These are phyloP conservation scores for Infundibulicybe gibba DNA, from an alignment of 768 basidiomycete genomes.

Conservation along the genomic window DNA sequence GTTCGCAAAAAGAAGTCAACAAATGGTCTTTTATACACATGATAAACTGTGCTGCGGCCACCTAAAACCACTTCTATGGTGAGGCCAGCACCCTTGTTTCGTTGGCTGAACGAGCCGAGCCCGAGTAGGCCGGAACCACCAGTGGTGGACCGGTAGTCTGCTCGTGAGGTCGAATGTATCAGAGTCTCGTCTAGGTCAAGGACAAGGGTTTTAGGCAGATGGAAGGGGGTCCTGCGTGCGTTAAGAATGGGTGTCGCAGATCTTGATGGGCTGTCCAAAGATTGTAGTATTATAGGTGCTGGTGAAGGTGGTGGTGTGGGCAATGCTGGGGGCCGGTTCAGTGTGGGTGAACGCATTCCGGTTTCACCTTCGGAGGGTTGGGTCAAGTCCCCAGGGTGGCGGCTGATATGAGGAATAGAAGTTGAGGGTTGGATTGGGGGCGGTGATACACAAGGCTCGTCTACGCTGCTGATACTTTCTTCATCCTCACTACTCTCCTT, in stretches of 20 bases:
- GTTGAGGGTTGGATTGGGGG: not conserved
- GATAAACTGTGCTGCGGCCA: conserved; percentile 88
- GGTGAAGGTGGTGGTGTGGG: conserved; percentile 11
- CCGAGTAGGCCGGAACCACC: conserved; percentile 61
- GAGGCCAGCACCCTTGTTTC: conserved; percentile 72
- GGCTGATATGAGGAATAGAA: not conserved
- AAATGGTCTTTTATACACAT: conserved; percentile 98
- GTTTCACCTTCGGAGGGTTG: not conserved
- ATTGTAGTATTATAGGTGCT: conserved; percentile 10
- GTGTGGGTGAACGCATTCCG: not conserved
- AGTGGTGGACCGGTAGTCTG: conserved; percentile 45
- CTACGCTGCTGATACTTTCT: conserved; percentile 2
- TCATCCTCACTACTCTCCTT: conserved; percentile 13
- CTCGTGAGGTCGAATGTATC: conserved; percentile 93
- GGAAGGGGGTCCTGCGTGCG: conserved; percentile 66
- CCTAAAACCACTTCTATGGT: conserved; percentile 92
- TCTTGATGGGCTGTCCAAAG: conserved; percentile 27
- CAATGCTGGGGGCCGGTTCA: conserved; percentile 4
- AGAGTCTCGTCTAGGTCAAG: conserved; percentile 98
- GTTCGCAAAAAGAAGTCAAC: conserved; percentile 93
- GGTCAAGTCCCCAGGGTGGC: not conserved
- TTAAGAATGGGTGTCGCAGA: conserved; percentile 47
- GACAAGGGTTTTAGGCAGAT: conserved; percentile 89
- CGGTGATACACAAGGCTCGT: not conserved
- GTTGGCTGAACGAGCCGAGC: conserved; percentile 43